Conservation (phyloP, 2,329 filamentous ascomycete species). For the Aspergillus transmontanensis region DNA sequence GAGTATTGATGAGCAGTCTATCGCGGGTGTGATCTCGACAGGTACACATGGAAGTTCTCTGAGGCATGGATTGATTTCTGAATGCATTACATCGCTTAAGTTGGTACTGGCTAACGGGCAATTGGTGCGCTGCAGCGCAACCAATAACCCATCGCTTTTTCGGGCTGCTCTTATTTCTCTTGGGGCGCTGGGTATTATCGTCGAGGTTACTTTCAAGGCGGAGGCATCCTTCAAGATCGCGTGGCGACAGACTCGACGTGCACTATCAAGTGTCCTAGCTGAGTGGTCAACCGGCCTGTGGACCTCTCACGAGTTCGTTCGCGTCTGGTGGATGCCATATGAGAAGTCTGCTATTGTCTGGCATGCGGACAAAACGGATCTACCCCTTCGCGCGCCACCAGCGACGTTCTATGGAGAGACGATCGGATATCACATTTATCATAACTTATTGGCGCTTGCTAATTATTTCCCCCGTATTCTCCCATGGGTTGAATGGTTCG, state of each 20-base stretch:
- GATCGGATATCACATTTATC: conserved; percentile 87
- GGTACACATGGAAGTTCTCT: conserved; percentile 91
- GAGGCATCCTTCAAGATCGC: conserved; percentile 79
- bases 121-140: conserved; percentile 67
- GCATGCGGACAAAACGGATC: conserved; percentile 77
- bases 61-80: conserved; percentile 79
- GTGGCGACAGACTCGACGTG: conserved; percentile 80
- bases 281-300: conserved; percentile 76
- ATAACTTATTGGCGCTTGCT: conserved; percentile 80
- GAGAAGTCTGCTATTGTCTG: conserved; percentile 85
- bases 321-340: conserved; percentile 98
- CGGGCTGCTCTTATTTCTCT: conserved; percentile 84
- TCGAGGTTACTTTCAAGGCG: conserved; percentile 82
- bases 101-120: conserved; percentile 82
- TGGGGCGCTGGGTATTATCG: conserved; percentile 87
- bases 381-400: conserved; percentile 61
- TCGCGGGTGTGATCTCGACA: conserved; percentile 89
- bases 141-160: conserved; percentile 77
- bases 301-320: conserved; percentile 82
- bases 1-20: conserved; percentile 91
- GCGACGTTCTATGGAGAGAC: conserved; percentile 78
- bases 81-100: conserved; percentile 72
- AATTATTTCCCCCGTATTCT: conserved; percentile 77
- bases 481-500: conserved; percentile 91
- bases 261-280: conserved; percentile 68